phyloP scores from a whole-genome alignment of 768 basidiomycete genomes.

The Podaxis sp. region DNA sequence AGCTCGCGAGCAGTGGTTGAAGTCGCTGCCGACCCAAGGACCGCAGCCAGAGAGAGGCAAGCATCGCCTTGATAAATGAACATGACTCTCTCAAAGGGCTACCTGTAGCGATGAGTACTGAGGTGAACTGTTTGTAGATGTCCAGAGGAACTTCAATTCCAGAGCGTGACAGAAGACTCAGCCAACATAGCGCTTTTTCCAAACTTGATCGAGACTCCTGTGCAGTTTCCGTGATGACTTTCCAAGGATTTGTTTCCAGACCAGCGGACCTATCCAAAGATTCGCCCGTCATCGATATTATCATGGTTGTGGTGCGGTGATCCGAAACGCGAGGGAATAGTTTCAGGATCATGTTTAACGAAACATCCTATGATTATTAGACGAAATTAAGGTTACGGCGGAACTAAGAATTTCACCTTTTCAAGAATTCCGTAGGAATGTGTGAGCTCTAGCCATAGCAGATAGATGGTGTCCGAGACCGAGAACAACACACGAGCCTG shows the following conservation, averaged over 20 bases:
- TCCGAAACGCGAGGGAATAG: slow-evolving; percentile 59
- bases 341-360: slow-evolving; percentile 49
- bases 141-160: slow-evolving; percentile 61
- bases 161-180: slow-evolving; percentile 59
- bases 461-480: slow-evolving; percentile 53
- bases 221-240: slow-evolving; percentile 44
- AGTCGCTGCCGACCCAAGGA: slow-evolving; percentile 60
- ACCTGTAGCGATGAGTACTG: slow-evolving; percentile 36
- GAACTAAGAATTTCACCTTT: slow-evolving; percentile 34
- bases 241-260: slow-evolving; percentile 52
- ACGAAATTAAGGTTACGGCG: not conserved
- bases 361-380: slow-evolving; percentile 8
- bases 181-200: slow-evolving; percentile 52
- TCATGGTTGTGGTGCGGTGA: slow-evolving; percentile 34
- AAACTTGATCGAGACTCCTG: slow-evolving; percentile 42
- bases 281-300: slow-evolving; percentile 6
- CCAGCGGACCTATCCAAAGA: slow-evolving; percentile 28
- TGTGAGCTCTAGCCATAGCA: slow-evolving; percentile 57
- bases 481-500: slow-evolving; percentile 53
- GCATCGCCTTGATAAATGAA: slow-evolving; percentile 51
- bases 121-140: slow-evolving; percentile 48
- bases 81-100: slow-evolving; percentile 41
- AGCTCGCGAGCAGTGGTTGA: slow-evolving; percentile 45
- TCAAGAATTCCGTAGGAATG: slow-evolving; percentile 31
- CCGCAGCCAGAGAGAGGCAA: slow-evolving; percentile 62